Conservation (phyloP, 2,329 filamentous ascomycete genomes). For the Botrytis fragariae region DNA sequence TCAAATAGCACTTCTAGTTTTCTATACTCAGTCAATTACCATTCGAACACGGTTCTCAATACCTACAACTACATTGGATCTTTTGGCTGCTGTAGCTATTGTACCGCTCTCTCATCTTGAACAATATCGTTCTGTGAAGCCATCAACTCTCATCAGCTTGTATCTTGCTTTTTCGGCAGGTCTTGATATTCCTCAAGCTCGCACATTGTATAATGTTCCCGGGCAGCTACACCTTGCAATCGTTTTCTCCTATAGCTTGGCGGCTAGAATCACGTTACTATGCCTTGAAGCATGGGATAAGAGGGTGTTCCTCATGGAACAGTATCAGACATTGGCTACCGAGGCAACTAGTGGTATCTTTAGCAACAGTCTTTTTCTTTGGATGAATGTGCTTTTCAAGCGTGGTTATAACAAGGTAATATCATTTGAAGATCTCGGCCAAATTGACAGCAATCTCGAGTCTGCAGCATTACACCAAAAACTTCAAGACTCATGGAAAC, state of each 20-base stretch:
- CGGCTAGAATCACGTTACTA: constrained; percentile 21
- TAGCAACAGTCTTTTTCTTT: constrained; percentile 37
- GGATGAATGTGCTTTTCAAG: constrained; percentile 33
- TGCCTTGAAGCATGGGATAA: constrained; percentile 25
- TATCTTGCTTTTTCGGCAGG: background rate
- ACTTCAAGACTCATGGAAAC: background rate
- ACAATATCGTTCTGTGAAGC: constrained; percentile 6
- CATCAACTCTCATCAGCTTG: background rate
- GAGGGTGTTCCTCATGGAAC: constrained; percentile 5
- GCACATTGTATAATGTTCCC: background rate
- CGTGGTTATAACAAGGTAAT: background rate
- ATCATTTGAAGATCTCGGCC: background rate
- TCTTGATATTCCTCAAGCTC: background rate
- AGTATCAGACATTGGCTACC: constrained; percentile 1
- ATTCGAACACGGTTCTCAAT: background rate
- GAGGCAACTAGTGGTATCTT: constrained; percentile 38
- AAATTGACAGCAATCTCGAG: background rate
- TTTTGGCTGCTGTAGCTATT: background rate
- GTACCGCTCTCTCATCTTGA: constrained; percentile 18
- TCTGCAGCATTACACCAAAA: background rate
- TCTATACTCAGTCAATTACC: background rate
- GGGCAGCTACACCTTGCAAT: constrained; percentile 10
- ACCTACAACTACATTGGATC: background rate
- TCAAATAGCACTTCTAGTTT: background rate
- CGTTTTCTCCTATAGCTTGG: constrained; percentile 20